These are phyloP conservation scores for Solanum phureja DNA, from an alignment of 257 asterid genomes.

Conservation along the genomic window DNA sequence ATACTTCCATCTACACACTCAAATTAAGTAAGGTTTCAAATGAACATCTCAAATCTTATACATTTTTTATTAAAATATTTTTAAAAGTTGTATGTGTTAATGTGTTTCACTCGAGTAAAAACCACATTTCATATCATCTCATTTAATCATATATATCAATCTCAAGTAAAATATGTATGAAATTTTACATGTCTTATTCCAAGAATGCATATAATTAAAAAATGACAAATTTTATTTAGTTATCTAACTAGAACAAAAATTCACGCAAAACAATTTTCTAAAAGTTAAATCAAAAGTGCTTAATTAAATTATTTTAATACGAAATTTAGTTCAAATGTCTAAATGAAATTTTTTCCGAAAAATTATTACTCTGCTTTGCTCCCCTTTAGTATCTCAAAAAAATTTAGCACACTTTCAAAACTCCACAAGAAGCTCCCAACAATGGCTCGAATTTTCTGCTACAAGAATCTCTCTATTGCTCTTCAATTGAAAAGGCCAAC, in stretches of 20 bases:
- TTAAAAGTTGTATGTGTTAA: not conserved
- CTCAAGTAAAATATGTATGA: fast-evolving
- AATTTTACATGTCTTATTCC: not conserved
- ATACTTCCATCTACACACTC: fast-evolving
- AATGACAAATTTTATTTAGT: too few species aligned
- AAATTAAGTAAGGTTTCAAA: too few species aligned
- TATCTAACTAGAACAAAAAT: too few species aligned
- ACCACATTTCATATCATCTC: not conserved
- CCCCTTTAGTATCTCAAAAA: not conserved
- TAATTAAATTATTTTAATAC: too few species aligned
- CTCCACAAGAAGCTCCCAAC: not conserved
- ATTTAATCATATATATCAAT: not conserved
- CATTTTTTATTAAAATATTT: not conserved
- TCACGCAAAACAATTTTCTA: too few species aligned
- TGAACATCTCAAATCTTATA: not conserved
- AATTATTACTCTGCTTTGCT: not conserved
- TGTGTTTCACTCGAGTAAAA: not conserved
- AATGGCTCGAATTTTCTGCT: not conserved
- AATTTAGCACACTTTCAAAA: not conserved
- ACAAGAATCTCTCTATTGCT: not conserved
- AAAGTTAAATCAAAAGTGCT: not conserved
- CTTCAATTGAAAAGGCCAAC: not conserved
- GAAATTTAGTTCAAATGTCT: too few species aligned
- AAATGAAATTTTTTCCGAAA: fast-evolving
- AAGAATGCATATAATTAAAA: too few species aligned